Percentiles rank a stretch among this genome's conserved stretches.
Conservation (phyloP, 352 stramenopile genomes). For the Plasmopara viticola region DNA sequence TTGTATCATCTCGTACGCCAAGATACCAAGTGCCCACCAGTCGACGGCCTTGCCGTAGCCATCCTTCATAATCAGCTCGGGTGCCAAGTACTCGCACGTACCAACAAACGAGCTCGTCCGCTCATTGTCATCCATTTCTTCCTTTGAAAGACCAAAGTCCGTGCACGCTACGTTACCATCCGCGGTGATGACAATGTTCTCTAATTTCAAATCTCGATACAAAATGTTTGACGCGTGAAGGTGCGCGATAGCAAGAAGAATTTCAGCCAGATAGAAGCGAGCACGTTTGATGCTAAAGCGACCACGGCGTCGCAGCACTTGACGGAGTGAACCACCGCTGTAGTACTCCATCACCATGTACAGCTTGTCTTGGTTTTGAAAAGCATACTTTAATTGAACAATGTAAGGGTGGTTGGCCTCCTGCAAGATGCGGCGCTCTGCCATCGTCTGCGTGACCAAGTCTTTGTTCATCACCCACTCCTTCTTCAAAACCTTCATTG, state of each 20-base stretch:
- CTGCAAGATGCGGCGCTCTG: constrained; percentile 63
- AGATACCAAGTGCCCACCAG: constrained; percentile 73
- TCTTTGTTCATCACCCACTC: constrained; percentile 82
- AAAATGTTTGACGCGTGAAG: constrained; percentile 59
- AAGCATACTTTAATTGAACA: constrained; percentile 66
- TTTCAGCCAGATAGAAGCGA: constrained; percentile 61
- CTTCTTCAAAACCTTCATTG: constrained; percentile 78
- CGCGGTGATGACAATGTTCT: constrained; percentile 70
- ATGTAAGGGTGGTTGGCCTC: constrained; percentile 75
- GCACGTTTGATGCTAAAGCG: constrained; percentile 70
- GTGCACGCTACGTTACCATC: constrained; percentile 67
- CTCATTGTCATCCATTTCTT: constrained; percentile 66
- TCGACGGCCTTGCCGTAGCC: constrained; percentile 66
- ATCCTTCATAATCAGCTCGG: constrained; percentile 66
- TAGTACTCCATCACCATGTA: constrained; percentile 85
- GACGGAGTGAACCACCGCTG: constrained; percentile 57
- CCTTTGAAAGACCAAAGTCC: constrained; percentile 70
- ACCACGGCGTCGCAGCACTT: constrained; percentile 54
- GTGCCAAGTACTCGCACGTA: constrained; percentile 70
- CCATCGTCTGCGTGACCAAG: constrained; percentile 71
- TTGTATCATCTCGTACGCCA: constrained; percentile 72
- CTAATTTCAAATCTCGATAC: constrained; percentile 68
- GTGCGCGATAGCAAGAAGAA: constrained; percentile 60
- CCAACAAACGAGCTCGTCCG: constrained; percentile 63
- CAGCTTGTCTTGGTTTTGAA: constrained; percentile 76